Conservation (phyloP, 345 rosid genomes). For the Passiflora organensis region DNA sequence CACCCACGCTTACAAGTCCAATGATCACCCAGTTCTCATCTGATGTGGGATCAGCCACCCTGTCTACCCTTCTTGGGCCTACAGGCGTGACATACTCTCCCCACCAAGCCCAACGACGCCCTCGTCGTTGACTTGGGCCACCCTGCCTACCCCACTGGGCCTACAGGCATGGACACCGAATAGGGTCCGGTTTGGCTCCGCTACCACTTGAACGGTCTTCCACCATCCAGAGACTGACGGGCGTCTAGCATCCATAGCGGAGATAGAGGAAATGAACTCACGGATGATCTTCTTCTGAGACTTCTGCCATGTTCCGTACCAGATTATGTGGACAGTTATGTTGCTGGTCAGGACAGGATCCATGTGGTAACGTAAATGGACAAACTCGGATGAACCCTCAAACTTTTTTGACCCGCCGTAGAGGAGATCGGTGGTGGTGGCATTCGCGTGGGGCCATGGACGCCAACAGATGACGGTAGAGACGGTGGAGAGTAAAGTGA, state of each 20-base stretch:
- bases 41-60: too few species aligned
- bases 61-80: too few species aligned
- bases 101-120: too few species aligned
- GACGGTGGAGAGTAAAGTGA: slow-evolving; percentile 23
- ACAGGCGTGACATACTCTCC: too few species aligned
- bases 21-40: too few species aligned
- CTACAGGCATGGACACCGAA: too few species aligned
- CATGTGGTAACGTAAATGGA: slow-evolving; percentile 81
- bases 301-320: slow-evolving; percentile 85
- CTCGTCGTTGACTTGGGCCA: too few species aligned
- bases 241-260: slow-evolving; percentile 41
- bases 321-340: slow-evolving; percentile 81
- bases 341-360: slow-evolving; percentile 86
- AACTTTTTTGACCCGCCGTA: slow-evolving; percentile 59
- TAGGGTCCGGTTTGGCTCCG: slow-evolving; percentile 92
- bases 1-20: too few species aligned
- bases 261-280: slow-evolving; percentile 77
- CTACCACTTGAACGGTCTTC: slow-evolving; percentile 77
- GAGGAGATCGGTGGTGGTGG: slow-evolving; percentile 49
- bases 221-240: slow-evolving; percentile 96
- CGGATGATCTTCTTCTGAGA: slow-evolving; percentile 79
- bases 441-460: slow-evolving; percentile 42
- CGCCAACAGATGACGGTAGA: slow-evolving; percentile 36
- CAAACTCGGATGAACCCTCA: slow-evolving; percentile 94
- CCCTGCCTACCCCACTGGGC: too few species aligned